Conservation (phyloP, 805 yeast genomes). For the Candida loeiensis region DNA sequence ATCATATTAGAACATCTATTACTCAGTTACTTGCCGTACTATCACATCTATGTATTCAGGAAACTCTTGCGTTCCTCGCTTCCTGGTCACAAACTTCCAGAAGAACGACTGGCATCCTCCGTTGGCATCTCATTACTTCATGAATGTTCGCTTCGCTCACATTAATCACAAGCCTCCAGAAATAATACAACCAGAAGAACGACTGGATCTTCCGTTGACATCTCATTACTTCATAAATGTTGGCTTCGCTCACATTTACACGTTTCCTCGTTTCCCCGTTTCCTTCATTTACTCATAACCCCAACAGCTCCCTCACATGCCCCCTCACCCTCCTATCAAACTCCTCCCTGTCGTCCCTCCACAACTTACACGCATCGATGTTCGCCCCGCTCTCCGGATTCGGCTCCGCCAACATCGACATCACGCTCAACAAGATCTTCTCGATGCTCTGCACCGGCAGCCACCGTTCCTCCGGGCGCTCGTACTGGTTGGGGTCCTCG, state of each 20-base stretch:
- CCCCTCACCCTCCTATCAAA: conserved; percentile 61
- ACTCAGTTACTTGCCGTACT: no score
- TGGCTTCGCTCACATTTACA: not conserved
- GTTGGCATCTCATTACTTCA: no score
- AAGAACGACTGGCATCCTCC: no score
- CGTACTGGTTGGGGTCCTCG: conserved; percentile 94
- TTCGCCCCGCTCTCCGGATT: conserved; percentile 96
- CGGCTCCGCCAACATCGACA: conserved; percentile 96
- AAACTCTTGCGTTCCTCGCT: no score
- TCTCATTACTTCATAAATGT: no score
- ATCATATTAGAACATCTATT: no score
- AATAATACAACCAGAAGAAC: no score
- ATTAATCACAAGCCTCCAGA: no score
- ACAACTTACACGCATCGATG: conserved; percentile 72
- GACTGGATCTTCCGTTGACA: no score
- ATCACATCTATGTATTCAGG: no score
- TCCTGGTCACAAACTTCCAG: no score
- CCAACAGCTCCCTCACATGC: conserved; percentile 70
- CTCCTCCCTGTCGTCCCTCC: conserved; percentile 79
- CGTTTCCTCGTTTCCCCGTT: not conserved
- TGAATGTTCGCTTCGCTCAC: no score
- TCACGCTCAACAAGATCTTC: conserved; percentile 85
- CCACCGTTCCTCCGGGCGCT: conserved; percentile 95
- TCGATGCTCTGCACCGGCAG: conserved; percentile 98
- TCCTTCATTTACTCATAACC: conserved; percentile 38